These are phyloP conservation scores for Afroboletus lepidellus DNA, from an alignment of 1,284 basidiomycete species.

Conservation along the genomic window DNA sequence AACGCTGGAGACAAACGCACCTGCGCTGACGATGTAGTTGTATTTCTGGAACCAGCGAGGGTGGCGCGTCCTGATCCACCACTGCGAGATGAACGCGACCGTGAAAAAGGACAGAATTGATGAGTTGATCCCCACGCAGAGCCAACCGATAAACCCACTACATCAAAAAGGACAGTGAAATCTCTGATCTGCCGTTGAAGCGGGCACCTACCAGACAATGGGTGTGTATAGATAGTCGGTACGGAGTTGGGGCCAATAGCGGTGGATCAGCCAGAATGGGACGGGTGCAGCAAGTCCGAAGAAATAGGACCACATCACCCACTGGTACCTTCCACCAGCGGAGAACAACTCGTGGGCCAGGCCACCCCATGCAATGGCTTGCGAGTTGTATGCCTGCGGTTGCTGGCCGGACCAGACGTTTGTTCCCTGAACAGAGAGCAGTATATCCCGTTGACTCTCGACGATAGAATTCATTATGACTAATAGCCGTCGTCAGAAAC, in stretches of 20 bases:
- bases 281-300: constrained; percentile 54
- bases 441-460: constrained; percentile 48
- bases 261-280: constrained; percentile 55
- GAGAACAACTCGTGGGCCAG: constrained; percentile 59
- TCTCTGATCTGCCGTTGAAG: too few species aligned
- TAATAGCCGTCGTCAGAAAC: constrained; percentile 5
- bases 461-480: constrained; percentile 61
- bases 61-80: constrained; percentile 55
- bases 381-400: constrained; percentile 58
- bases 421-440: constrained; percentile 48
- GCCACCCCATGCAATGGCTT: constrained; percentile 66
- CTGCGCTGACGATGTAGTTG: constrained; percentile 47
- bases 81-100: constrained; percentile 55
- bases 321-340: constrained; percentile 50
- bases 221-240: constrained; percentile 46
- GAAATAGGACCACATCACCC: constrained; percentile 55
- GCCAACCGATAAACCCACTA: constrained; percentile 38
- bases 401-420: constrained; percentile 64
- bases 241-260: constrained; percentile 41
- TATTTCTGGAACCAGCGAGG: constrained; percentile 56
- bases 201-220: constrained; percentile 37
- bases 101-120: constrained; percentile 40
- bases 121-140: constrained; percentile 49
- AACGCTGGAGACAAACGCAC: constrained; percentile 19
- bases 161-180: not conserved